These are phyloP conservation scores for Leishmania braziliensis DNA, from an alignment of 208 protist genomes.

Conservation along the genomic window DNA sequence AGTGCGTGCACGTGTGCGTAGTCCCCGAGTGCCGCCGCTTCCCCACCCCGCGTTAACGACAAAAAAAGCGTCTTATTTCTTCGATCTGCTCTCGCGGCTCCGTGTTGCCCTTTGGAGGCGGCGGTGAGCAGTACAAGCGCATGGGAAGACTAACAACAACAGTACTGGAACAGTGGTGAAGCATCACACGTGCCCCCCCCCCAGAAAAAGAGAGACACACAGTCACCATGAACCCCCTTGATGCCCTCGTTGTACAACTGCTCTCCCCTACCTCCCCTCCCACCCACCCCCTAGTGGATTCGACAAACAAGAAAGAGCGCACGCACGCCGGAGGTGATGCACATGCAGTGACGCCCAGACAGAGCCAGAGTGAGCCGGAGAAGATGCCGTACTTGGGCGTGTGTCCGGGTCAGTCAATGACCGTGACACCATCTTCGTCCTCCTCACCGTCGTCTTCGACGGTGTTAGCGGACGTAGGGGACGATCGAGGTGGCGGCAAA, in stretches of 20 bases:
- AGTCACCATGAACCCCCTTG: not conserved
- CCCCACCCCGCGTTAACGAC: not conserved
- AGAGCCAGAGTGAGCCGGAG: not conserved
- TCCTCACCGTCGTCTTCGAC: not conserved
- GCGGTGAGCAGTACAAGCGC: not conserved
- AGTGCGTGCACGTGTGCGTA: not conserved
- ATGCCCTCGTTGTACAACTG: not conserved
- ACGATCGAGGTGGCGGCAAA: not conserved
- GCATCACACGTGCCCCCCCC: too few species aligned
- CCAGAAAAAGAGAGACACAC: not conserved
- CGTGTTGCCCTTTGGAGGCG: not conserved
- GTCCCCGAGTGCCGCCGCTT: not conserved
- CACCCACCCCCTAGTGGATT: not conserved
- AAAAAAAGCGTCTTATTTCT: not conserved
- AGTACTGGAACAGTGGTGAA: not conserved
- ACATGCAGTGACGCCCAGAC: not conserved
- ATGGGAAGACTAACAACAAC: not conserved
- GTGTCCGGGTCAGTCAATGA: constrained; percentile 10
- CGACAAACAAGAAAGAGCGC: not conserved
- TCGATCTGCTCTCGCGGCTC: not conserved
- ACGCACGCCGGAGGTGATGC: not conserved
- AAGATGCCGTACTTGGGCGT: too few species aligned
- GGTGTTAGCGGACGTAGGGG: not conserved
- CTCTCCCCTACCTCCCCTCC: not conserved
- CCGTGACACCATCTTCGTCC: not conserved